These are phyloP conservation scores for Pseudoneurospora amorphoporcata DNA, from an alignment of 495 filamentous ascomycete species.

Conservation along the genomic window DNA sequence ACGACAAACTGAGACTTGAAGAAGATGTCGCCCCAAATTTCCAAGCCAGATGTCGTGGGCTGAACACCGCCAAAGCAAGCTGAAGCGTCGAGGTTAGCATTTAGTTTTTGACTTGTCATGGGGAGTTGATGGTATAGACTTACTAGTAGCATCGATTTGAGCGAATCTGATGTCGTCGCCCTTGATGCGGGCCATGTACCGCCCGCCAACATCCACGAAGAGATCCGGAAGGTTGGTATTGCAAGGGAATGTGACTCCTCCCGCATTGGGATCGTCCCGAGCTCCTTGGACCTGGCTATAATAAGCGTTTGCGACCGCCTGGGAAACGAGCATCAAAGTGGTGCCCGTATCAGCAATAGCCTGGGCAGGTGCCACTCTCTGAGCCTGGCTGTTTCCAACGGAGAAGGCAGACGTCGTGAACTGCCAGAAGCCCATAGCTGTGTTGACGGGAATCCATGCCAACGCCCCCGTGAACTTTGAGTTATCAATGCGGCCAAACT, in stretches of 20 bases:
- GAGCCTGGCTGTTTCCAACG: conserved; percentile 37
- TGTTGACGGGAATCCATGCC: conserved; percentile 53
- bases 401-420: conserved; percentile 50
- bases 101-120: background rate
- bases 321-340: conserved; percentile 59
- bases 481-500: conserved; percentile 64
- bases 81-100: conserved; percentile 18
- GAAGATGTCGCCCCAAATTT: conserved; percentile 73
- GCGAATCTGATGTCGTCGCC: conserved; percentile 59
- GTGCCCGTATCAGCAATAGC: conserved; percentile 67
- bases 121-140: conserved; percentile 10
- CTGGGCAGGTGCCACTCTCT: conserved; percentile 29
- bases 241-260: conserved; percentile 62
- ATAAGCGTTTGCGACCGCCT: conserved; percentile 48
- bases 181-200: conserved; percentile 51
- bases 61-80: conserved; percentile 67
- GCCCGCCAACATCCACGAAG: conserved; percentile 50
- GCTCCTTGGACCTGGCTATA: conserved; percentile 53
- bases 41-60: conserved; percentile 46
- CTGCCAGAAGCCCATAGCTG: conserved; percentile 63
- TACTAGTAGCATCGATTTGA: conserved; percentile 37
- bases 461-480: conserved; percentile 55
- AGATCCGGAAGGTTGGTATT: conserved; percentile 51
- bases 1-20: conserved; percentile 73
- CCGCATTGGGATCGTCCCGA: conserved; percentile 31